These are phyloP conservation scores for Nakataea oryzae DNA, from an alignment of 2,329 filamentous ascomycete genomes.

Conservation along the genomic window DNA sequence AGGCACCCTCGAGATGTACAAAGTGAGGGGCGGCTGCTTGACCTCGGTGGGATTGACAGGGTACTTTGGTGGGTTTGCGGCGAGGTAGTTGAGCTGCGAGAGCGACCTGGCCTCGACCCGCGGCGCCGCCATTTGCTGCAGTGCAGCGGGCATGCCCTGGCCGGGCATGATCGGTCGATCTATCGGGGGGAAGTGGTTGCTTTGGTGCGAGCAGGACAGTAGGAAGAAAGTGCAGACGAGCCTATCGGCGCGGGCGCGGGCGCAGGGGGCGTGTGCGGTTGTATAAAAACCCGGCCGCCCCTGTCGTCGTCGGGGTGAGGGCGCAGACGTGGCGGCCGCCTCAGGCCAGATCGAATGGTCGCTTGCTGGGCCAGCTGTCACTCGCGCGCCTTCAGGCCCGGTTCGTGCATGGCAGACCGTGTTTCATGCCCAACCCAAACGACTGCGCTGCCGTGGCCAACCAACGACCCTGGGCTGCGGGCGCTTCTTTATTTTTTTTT, in stretches of 20 bases:
- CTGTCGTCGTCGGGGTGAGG: not conserved
- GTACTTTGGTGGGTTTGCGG: constrained; percentile 78
- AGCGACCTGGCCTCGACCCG: constrained; percentile 78
- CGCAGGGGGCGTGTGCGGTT: not conserved
- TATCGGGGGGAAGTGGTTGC: not conserved
- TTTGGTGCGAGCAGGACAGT: not conserved
- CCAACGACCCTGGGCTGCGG: too few species aligned
- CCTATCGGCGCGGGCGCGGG: not conserved
- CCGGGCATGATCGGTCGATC: not conserved
- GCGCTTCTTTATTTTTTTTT: too few species aligned
- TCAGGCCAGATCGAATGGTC: not conserved
- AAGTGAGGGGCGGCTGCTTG: constrained; percentile 59
- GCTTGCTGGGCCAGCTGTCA: not conserved
- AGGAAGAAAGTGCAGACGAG: not conserved
- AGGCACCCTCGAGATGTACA: constrained; percentile 91
- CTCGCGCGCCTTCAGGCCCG: not conserved
- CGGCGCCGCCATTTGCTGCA: constrained; percentile 41
- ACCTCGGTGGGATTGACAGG: constrained; percentile 65
- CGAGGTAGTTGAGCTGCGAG: constrained; percentile 67
- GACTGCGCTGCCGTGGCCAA: not conserved
- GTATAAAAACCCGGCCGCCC: too few species aligned
- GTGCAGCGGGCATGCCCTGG: not conserved
- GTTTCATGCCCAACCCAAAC: not conserved
- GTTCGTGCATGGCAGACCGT: not conserved
- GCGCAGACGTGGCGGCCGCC: not conserved